Evolutionary conservation across 352 stramenopile species (phyloP), one percentile per base, ranked within the genome.

Genomic region (Stramenopiles sp.): DNA sequence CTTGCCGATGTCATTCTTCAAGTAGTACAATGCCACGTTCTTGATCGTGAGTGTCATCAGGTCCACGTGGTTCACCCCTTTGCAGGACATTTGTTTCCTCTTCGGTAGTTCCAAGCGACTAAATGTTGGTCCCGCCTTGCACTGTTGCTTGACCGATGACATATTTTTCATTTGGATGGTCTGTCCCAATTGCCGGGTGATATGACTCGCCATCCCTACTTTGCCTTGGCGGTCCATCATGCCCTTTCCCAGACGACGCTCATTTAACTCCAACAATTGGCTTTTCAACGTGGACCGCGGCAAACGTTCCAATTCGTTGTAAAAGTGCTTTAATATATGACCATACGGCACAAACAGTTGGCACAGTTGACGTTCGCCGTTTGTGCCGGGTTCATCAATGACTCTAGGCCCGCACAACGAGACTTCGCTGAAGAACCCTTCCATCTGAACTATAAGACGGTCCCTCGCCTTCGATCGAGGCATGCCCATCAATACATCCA

Each of bases 391-490:
- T 78, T 31, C 71, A 4, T 78, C 71, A 4, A 78, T 14, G 14
- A 78, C 14, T 14, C 71, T 4, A 14, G 71, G 71, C 1, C 71
- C 71, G 22, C 71, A 78, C 22, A 78, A 33, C 4, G 71, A 78
- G 71, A 78, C 71, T 14, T 78, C 71, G 22, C 31, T 4, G 71
- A 78, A 78, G 31, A 78, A 78, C 14, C n/a, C n/a, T n/a, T n/a
- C n/a, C n/a, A n/a, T n/a, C n/a, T n/a, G n/a, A n/a, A n/a, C n/a
- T n/a, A n/a, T n/a, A n/a, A n/a, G n/a, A n/a, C n/a, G n/a, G n/a
- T n/a, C n/a, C n/a, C n/a, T n/a, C n/a, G n/a, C n/a, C n/a, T n/a
- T n/a, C n/a, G n/a, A n/a, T n/a, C n/a, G n/a, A n/a, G n/a, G n/a
- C n/a, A n/a, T n/a, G n/a, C n/a, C n/a, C n/a, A n/a, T 33, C 8